Percentiles rank a stretch among this genome's conserved stretches.
phyloP scores from a whole-genome alignment of 192 early-diverging fungal genomes.

The Cladochytrium replicatum region DNA sequence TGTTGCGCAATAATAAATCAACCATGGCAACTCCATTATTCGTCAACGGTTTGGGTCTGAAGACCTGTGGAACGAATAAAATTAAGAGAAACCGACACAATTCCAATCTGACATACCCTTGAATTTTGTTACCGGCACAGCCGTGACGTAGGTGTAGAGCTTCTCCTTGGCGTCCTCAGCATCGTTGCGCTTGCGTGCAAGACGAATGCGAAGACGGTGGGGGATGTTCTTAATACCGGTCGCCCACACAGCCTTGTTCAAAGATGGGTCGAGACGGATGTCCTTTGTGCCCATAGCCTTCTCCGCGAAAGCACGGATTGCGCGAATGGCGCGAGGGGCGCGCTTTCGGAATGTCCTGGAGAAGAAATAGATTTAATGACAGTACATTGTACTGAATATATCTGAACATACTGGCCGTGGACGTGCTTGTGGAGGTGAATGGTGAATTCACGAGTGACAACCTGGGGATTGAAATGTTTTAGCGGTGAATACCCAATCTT shows the following conservation, averaged over 20 bases:
- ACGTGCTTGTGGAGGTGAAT: slow-evolving; percentile 98
- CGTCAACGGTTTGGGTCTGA: slow-evolving; percentile 28
- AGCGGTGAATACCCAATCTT: too few species aligned
- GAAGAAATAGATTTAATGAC: background rate
- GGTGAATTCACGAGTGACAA: slow-evolving; percentile 97
- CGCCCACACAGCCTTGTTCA: slow-evolving; percentile 95
- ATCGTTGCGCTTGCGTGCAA: slow-evolving; percentile 94
- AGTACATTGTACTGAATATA: too few species aligned
- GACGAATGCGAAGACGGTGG: slow-evolving; percentile 90
- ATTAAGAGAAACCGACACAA: background rate
- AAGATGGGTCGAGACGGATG: slow-evolving; percentile 88
- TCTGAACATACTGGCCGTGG: slow-evolving; percentile 48
- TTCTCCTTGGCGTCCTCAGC: slow-evolving; percentile 93
- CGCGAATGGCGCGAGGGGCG: slow-evolving; percentile 90
- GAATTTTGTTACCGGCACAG: slow-evolving; percentile 77
- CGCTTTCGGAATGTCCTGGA: slow-evolving; percentile 90
- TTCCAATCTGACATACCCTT: slow-evolving; percentile 57
- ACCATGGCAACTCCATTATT: too few species aligned
- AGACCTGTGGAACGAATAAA: slow-evolving; percentile 23
- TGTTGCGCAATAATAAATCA: too few species aligned
- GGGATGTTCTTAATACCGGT: slow-evolving; percentile 88
- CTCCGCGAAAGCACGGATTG: slow-evolving; percentile 81
- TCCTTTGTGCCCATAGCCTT: slow-evolving; percentile 93
- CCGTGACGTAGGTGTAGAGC: slow-evolving; percentile 90
- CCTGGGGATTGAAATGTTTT: slow-evolving; percentile 30